Percentiles rank a stretch among this genome's conserved stretches.
phyloP scores from a whole-genome alignment of 352 stramenopile species.

The Globisporangium recalcitrans region DNA sequence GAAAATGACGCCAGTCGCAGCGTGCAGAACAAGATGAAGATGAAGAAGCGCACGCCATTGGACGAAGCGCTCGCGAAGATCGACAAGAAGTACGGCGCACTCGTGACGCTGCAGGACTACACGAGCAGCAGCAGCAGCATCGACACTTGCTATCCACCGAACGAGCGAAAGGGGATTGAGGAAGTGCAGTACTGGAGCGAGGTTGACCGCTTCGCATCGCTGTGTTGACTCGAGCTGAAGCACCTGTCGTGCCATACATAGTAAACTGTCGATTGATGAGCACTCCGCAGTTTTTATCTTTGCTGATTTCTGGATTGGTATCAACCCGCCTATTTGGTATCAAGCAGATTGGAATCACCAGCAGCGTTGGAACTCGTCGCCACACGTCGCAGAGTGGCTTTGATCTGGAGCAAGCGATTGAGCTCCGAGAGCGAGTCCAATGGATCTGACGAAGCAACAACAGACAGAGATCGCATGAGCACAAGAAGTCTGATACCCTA shows the following conservation, averaged over 20 bases:
- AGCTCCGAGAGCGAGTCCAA: slow-evolving; percentile 51
- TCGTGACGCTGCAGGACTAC: neutral
- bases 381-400: slow-evolving; percentile 34
- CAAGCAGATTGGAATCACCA: neutral
- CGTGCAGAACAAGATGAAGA: neutral
- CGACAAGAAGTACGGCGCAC: slow-evolving; percentile 10
- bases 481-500: neutral
- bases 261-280: neutral
- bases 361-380: slow-evolving; percentile 9
- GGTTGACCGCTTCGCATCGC: slow-evolving; percentile 19
- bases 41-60: slow-evolving; percentile 6
- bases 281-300: too few relatives aligned
- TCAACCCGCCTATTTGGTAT: neutral
- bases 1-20: neutral
- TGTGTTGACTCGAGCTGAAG: slow-evolving; percentile 1
- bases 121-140: neutral
- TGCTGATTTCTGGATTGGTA: too few relatives aligned
- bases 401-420: slow-evolving; percentile 50
- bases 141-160: neutral
- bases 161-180: slow-evolving; percentile 2
- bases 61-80: slow-evolving; percentile 16
- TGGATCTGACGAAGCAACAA: slow-evolving; percentile 22
- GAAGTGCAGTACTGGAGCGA: slow-evolving; percentile 18
- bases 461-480: neutral
- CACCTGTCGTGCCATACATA: neutral